Evolutionary conservation across 768 basidiomycete genomes (phyloP), one percentile per base, ranked within the genome.

Genomic region (Udeniomyces megalosporus): DNA sequence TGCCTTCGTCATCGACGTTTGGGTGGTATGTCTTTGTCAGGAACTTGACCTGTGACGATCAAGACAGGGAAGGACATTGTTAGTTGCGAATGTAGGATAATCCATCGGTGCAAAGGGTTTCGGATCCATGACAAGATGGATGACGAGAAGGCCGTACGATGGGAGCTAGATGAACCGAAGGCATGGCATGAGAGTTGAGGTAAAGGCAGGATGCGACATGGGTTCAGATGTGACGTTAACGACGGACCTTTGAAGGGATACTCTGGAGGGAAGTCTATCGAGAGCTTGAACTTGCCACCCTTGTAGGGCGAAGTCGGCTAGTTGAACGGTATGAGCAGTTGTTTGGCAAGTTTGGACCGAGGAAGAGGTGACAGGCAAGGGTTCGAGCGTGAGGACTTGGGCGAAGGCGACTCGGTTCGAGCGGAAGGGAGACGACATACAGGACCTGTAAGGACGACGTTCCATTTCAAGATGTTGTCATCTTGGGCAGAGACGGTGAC

Each of bases 1-100:
- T 73, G 32, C 74, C 74, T 57, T 74, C 74, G 52, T 70, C 70
- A 59, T 74, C 74, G 38, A 74, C 68, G 61, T 74, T 74, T 0
- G 72, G 73, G 52, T 74, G 74, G 64, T 73, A 73, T 53, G 71
- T 70, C 64, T 72, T 71, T 35, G 74, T 74, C 53, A 58, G 66
- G 67, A 73, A 74, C 46, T 70, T 69, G 66, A 73, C 67, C 72
- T 74, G 62, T 38, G 24, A 45, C 8, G 15, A 34, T 17, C n/a
- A 22, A 24, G 22, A 46, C 12, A 51, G 49, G 14, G 31, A 3
- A 38, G 29, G n/a, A 14, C n/a, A 20, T 38, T 14, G n/a, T 11
- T 28, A 11, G 17, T 31, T 35, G 61, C 35, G 28, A 31, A 4
- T 8, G 32, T 10, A 47, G n/a, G n/a, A n/a, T n/a, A n/a, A n/a